Evolutionary conservation across 805 yeast genomes (phyloP).

Genomic region (Yarrowia porcina): DNA sequence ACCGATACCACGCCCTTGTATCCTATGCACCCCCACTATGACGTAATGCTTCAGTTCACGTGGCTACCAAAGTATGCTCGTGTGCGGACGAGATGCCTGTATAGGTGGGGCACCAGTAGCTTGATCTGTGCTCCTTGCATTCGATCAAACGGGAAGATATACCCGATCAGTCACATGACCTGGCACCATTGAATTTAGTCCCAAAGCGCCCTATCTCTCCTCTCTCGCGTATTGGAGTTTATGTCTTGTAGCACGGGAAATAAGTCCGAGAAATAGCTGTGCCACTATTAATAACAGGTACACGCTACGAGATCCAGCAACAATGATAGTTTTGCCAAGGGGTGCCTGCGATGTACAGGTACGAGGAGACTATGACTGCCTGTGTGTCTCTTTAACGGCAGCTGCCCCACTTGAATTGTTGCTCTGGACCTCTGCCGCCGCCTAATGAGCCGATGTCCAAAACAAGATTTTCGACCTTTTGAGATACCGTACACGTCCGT

Average conservation of each 20-base stretch:
- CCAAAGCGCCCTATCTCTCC: background rate
- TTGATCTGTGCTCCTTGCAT: no score
- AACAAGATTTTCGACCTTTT: background rate
- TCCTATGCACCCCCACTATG: no score
- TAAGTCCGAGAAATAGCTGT: background rate
- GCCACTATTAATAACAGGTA: background rate
- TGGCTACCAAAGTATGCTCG: no score
- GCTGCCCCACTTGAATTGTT: background rate
- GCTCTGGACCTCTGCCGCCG: background rate
- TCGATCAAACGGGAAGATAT: no score
- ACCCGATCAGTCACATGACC: no score
- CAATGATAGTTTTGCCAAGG: background rate
- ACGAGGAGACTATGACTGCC: background rate
- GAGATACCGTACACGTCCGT: no score
- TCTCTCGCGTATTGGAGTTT: background rate
- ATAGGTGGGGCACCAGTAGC: no score
- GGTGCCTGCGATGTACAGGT: background rate
- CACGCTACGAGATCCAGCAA: background rate
- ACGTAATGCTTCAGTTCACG: no score
- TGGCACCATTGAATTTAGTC: no score
- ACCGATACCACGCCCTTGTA: no score
- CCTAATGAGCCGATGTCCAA: background rate
- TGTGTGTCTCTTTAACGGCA: background rate
- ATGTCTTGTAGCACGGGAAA: background rate
- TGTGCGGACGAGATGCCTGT: no score